A percentile compares a stretch with the other conserved stretches of the same genome.
Evolutionary conservation across 2,329 filamentous ascomycete genomes (phyloP).

Genomic region (Fusarium cicatricum): DNA sequence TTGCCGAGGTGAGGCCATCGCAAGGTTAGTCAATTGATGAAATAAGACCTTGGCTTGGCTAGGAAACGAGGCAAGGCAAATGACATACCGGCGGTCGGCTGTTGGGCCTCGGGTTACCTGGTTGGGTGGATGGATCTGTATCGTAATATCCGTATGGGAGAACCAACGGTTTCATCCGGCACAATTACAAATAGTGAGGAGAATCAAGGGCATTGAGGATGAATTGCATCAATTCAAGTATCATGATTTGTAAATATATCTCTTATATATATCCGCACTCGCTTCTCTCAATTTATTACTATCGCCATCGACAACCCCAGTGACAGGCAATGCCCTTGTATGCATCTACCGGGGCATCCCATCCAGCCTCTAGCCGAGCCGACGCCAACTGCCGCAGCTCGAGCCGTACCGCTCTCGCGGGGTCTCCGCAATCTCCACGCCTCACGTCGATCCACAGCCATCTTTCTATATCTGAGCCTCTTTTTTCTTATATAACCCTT

Average conservation of each 20-base stretch:
- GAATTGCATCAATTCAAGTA: no score
- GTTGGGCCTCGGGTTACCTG: slow-evolving; percentile 29
- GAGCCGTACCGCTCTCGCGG: slow-evolving; percentile 14
- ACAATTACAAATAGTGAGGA: neutral
- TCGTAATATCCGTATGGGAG: slow-evolving; percentile 1
- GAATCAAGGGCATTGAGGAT: neutral
- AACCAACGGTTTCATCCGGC: neutral
- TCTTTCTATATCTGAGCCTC: slow-evolving; percentile 19
- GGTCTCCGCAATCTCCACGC: slow-evolving; percentile 35
- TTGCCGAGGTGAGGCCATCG: slow-evolving; percentile 3
- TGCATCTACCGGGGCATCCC: slow-evolving; percentile 11
- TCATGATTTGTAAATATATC: no score
- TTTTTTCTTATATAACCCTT: neutral
- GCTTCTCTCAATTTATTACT: neutral
- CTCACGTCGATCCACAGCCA: slow-evolving; percentile 17
- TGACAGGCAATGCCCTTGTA: no score
- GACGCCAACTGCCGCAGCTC: slow-evolving; percentile 31
- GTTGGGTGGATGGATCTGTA: slow-evolving; percentile 4
- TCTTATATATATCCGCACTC: neutral
- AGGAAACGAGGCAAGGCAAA: neutral
- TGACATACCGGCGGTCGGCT: neutral
- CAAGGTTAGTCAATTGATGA: neutral
- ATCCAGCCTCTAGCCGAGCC: slow-evolving; percentile 6
- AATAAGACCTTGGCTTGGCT: no score
- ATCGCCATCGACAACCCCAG: no score